phyloP scores from a whole-genome alignment of 768 basidiomycete genomes.

The Kwoniella heveanensis region DNA sequence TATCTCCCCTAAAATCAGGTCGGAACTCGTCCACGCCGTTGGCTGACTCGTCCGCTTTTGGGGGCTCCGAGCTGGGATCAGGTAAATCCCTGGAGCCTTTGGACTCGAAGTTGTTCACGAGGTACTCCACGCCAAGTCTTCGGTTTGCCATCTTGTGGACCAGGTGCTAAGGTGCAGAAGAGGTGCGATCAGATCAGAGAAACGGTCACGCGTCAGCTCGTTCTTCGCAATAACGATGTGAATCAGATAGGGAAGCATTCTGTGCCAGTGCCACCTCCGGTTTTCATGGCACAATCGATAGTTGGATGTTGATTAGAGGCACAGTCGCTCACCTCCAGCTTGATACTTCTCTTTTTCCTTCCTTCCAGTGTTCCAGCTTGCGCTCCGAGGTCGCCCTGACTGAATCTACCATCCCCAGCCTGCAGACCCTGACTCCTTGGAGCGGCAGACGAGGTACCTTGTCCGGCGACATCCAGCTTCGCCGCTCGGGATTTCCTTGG shows the following conservation, averaged over 20 bases:
- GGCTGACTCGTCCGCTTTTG: slow-evolving; percentile 29
- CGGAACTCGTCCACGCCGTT: slow-evolving; percentile 41
- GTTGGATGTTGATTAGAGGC: no score
- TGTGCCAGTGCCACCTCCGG: no score
- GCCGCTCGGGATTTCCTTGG: background rate
- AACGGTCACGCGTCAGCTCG: no score
- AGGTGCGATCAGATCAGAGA: no score
- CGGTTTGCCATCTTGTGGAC: slow-evolving; percentile 49
- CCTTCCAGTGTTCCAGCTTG: slow-evolving; percentile 7
- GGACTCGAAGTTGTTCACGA: slow-evolving; percentile 31
- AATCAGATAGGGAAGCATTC: no score
- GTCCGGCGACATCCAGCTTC: background rate
- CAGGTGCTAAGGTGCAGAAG: slow-evolving; percentile 33
- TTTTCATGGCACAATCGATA: no score
- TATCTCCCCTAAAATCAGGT: slow-evolving; percentile 41
- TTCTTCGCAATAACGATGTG: no score
- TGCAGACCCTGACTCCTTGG: background rate
- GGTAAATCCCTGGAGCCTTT: slow-evolving; percentile 39
- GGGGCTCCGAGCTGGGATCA: slow-evolving; percentile 26
- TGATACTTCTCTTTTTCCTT: slow-evolving; percentile 42
- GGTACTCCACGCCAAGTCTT: slow-evolving; percentile 47
- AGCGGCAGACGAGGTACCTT: background rate
- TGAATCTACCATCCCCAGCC: background rate
- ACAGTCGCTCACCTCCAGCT: slow-evolving; percentile 35
- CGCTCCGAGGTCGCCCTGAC: background rate